Conservation (phyloP, 2,329 filamentous ascomycete species). For the Hymenoscyphus albidus region DNA sequence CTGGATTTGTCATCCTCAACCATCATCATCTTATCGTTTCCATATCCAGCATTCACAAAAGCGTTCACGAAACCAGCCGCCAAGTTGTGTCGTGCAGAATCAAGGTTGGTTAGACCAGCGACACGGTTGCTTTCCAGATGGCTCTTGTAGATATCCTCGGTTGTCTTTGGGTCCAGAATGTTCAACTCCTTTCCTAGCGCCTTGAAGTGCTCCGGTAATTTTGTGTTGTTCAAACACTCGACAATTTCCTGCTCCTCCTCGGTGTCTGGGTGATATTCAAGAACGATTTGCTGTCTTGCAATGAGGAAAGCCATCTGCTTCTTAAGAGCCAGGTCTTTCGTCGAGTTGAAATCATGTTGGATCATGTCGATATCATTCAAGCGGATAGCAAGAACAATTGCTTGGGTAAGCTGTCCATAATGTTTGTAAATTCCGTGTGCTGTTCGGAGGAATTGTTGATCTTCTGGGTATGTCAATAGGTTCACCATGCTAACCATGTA, state of each 20-base stretch:
- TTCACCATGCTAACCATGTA: slow-evolving; percentile 99
- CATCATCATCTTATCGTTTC: slow-evolving; percentile 97
- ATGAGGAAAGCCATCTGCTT: slow-evolving; percentile 94
- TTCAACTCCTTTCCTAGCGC: slow-evolving; percentile 92
- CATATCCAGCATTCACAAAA: slow-evolving; percentile 93
- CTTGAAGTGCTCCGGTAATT: slow-evolving; percentile 89
- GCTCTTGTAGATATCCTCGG: slow-evolving; percentile 99
- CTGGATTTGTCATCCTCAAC: slow-evolving; percentile 82
- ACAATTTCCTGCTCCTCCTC: slow-evolving; percentile 70
- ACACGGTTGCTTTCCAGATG: slow-evolving; percentile 94
- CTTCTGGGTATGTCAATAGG: slow-evolving; percentile 93
- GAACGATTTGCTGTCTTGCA: slow-evolving; percentile 82
- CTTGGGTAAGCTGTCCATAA: slow-evolving; percentile 90
- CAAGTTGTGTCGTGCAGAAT: slow-evolving; percentile 93
- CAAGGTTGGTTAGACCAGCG: slow-evolving; percentile 87
- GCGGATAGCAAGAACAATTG: slow-evolving; percentile 89
- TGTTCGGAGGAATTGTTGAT: slow-evolving; percentile 89
- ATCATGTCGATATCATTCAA: slow-evolving; percentile 86
- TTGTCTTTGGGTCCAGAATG: slow-evolving; percentile 92
- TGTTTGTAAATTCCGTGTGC: slow-evolving; percentile 91
- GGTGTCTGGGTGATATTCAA: slow-evolving; percentile 60
- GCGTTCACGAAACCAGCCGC: slow-evolving; percentile 95
- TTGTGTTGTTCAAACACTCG: slow-evolving; percentile 84
- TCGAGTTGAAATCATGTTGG: slow-evolving; percentile 72
- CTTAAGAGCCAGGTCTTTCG: slow-evolving; percentile 76